phyloP scores from a whole-genome alignment of 257 asterid genomes.

The Sherardia arvensis region DNA sequence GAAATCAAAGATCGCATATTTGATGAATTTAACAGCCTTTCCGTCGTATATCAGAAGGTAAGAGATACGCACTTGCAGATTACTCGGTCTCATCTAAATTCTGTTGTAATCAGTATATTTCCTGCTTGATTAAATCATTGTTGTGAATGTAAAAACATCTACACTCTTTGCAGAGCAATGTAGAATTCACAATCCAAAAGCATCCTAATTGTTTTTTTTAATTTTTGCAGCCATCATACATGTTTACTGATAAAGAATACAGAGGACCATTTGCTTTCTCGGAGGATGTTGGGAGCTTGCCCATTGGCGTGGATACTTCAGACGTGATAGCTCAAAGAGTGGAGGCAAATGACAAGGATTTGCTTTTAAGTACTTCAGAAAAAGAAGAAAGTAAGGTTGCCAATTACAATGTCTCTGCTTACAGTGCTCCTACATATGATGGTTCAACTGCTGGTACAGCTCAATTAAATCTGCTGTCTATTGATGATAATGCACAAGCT shows the following conservation, averaged over 20 bases:
- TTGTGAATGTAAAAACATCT: not conserved
- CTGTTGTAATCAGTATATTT: not conserved
- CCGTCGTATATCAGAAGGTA: constrained; percentile 97
- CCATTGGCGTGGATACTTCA: constrained; percentile 53
- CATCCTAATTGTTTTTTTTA: not conserved
- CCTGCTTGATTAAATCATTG: not conserved
- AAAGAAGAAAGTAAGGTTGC: constrained; percentile 64
- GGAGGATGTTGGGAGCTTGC: constrained; percentile 67
- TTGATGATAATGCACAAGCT: constrained; percentile 47
- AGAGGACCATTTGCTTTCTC: constrained; percentile 96
- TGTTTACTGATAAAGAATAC: constrained; percentile 95
- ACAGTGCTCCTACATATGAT: constrained; percentile 62
- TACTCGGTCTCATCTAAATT: not conserved
- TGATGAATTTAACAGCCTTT: constrained; percentile 95
- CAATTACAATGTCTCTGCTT: constrained; percentile 61
- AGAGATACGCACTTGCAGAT: not conserved
- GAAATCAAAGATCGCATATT: constrained; percentile 97
- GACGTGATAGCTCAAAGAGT: constrained; percentile 62
- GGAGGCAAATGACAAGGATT: constrained; percentile 86
- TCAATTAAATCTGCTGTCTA: constrained; percentile 64
- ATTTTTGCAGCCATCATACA: constrained; percentile 85
- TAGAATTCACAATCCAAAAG: not conserved
- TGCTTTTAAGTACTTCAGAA: constrained; percentile 70
- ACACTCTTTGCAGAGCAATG: no score
- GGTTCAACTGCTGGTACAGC: constrained; percentile 31